These are phyloP conservation scores for Leccinum laetum DNA, from an alignment of 1,284 basidiomycete species.

Conservation along the genomic window DNA sequence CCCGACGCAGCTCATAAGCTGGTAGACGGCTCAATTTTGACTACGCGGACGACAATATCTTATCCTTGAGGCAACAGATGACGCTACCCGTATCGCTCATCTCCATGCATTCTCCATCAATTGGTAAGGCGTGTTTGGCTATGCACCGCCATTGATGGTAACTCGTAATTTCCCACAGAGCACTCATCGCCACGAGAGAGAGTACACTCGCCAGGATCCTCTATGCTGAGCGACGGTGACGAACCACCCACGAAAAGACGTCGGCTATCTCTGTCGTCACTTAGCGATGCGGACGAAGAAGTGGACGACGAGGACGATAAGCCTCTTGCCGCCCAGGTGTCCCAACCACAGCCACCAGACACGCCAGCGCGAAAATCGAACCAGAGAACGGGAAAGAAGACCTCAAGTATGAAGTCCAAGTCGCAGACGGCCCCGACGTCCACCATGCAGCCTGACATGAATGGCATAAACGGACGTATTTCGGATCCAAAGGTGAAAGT, in stretches of 20 bases:
- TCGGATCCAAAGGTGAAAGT: slow-evolving; percentile 59
- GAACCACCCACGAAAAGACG: slow-evolving; percentile 50
- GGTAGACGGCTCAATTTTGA: slow-evolving; percentile 77
- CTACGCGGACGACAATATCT: slow-evolving; percentile 69
- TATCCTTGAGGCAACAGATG: slow-evolving; percentile 76
- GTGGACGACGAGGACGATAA: slow-evolving; percentile 48
- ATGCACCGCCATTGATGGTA: slow-evolving; percentile 18
- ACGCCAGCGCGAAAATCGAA: slow-evolving; percentile 30
- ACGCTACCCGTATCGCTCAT: slow-evolving; percentile 46
- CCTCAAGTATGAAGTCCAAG: slow-evolving; percentile 57
- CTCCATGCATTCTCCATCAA: slow-evolving; percentile 37
- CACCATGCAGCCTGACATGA: slow-evolving; percentile 44
- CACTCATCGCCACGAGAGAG: slow-evolving; percentile 35
- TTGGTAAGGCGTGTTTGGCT: slow-evolving; percentile 33
- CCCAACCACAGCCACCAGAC: slow-evolving; percentile 29
- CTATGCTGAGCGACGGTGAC: slow-evolving; percentile 55
- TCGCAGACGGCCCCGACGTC: slow-evolving; percentile 50
- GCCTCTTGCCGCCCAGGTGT: slow-evolving; percentile 58
- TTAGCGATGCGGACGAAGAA: slow-evolving; percentile 40
- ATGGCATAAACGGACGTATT: slow-evolving; percentile 46
- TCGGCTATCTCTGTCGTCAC: slow-evolving; percentile 50
- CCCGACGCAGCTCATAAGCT: slow-evolving; percentile 73
- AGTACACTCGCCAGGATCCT: slow-evolving; percentile 56
- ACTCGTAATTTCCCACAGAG: slow-evolving; percentile 24
- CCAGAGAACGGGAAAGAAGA: slow-evolving; percentile 56